These are phyloP conservation scores for Phialocephala subalpina DNA, from an alignment of 2,329 filamentous ascomycete genomes.

Conservation along the genomic window DNA sequence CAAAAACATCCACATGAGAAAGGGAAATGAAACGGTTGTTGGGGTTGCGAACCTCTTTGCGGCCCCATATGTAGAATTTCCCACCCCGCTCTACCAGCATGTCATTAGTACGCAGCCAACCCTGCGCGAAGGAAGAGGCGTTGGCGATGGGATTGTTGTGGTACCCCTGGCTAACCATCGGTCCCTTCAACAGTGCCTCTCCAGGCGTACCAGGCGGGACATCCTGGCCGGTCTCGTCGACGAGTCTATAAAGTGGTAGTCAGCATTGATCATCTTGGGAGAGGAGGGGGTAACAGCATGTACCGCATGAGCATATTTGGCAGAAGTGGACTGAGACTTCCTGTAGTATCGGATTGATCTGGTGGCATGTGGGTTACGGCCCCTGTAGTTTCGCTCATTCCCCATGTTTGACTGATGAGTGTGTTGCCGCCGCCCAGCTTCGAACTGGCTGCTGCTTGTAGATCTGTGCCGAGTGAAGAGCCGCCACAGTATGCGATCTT, in stretches of 20 bases:
- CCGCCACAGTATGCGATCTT: constrained; percentile 59
- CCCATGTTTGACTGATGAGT: constrained; percentile 43
- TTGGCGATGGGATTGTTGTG: constrained; percentile 45
- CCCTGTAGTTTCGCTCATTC: constrained; percentile 46
- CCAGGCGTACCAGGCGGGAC: constrained; percentile 38
- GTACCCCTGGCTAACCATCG: constrained; percentile 49
- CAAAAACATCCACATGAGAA: constrained; percentile 29
- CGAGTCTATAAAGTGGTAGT: constrained; percentile 21
- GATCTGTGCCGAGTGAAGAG: constrained; percentile 62
- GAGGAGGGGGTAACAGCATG: background rate
- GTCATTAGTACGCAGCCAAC: constrained; percentile 96
- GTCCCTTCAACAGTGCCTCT: constrained; percentile 35
- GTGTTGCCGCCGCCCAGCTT: constrained; percentile 67
- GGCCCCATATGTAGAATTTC: constrained; percentile 65
- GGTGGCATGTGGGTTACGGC: constrained; percentile 44
- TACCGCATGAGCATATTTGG: constrained; percentile 25
- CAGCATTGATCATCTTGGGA: background rate
- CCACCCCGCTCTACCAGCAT: constrained; percentile 71
- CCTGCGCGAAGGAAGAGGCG: constrained; percentile 45
- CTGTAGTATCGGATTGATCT: constrained; percentile 28
- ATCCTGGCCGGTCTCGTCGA: constrained; percentile 32
- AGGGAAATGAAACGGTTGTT: constrained; percentile 63
- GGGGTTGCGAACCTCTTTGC: constrained; percentile 58
- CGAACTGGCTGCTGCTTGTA: constrained; percentile 58
- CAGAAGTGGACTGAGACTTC: constrained; percentile 26